phyloP scores from a whole-genome alignment of 305 asterid genomes.

The Plantago coronopus region DNA sequence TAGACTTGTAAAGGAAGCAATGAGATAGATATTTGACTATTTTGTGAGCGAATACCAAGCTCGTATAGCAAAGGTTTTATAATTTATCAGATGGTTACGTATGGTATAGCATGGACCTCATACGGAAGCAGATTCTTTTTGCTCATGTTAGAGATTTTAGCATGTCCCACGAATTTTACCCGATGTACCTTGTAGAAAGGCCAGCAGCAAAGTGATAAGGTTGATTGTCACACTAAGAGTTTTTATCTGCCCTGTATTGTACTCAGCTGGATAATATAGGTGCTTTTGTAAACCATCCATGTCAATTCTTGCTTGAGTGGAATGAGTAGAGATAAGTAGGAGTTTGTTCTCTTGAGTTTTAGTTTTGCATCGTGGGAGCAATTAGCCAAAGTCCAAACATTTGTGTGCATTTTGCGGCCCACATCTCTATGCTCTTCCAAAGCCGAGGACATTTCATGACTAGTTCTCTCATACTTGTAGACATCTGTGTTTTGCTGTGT shows the following conservation, averaged over 20 bases:
- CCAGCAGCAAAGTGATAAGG: background rate
- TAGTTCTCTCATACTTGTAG: background rate
- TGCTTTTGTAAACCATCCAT: background rate
- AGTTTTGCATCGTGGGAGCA: background rate
- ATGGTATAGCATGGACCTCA: too few relatives aligned
- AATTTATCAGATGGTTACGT: background rate
- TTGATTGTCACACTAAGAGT: background rate
- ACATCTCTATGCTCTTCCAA: background rate
- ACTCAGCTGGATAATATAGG: background rate
- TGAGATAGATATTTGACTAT: background rate
- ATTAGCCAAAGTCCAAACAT: background rate
- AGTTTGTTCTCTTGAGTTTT: background rate
- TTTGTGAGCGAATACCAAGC: background rate
- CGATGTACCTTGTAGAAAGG: too few relatives aligned
- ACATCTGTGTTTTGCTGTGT: background rate
- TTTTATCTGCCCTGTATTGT: background rate
- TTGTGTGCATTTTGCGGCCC: background rate
- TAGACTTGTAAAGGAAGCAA: background rate
- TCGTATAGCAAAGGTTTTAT: background rate
- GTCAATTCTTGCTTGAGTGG: background rate
- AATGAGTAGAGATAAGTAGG: too few relatives aligned
- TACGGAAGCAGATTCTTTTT: too few relatives aligned
- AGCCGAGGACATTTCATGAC: too few relatives aligned
- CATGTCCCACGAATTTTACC: too few relatives aligned
- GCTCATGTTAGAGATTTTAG: too few relatives aligned